Evolutionary conservation across 257 asterid species (phyloP).

Genomic region (Parsonsia alboflavescens): DNA sequence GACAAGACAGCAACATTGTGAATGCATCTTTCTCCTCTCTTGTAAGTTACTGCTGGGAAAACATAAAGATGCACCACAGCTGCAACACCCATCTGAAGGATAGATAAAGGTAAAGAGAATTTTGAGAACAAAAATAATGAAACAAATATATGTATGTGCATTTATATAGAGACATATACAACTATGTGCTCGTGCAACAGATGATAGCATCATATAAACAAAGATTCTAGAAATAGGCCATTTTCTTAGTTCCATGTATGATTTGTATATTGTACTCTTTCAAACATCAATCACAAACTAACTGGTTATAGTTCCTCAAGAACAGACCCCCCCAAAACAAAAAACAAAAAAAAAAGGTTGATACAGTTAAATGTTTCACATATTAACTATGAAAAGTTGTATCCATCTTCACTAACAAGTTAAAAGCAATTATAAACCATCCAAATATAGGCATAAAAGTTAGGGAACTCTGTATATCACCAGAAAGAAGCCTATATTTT

Average conservation of each 20-base stretch:
- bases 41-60: slow-evolving; percentile 90
- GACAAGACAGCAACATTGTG: slow-evolving; percentile 88
- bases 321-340: no score
- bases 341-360: no score
- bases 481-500: neutral
- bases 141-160: no score
- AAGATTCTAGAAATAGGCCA: neutral
- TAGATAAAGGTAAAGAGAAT: slow-evolving; percentile 21
- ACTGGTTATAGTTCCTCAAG: neutral
- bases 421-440: neutral
- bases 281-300: neutral
- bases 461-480: neutral
- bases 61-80: slow-evolving; percentile 92
- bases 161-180: no score
- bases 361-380: no score
- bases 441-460: neutral
- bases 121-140: neutral
- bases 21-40: slow-evolving; percentile 94
- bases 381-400: no score
- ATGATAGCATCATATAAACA: neutral
- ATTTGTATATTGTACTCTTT: neutral
- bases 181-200: neutral
- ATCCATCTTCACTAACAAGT: neutral
- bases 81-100: slow-evolving; percentile 92
- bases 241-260: neutral